These are phyloP conservation scores for Blastocystis sp. DNA, from an alignment of 352 stramenopile genomes.

Conservation along the genomic window DNA sequence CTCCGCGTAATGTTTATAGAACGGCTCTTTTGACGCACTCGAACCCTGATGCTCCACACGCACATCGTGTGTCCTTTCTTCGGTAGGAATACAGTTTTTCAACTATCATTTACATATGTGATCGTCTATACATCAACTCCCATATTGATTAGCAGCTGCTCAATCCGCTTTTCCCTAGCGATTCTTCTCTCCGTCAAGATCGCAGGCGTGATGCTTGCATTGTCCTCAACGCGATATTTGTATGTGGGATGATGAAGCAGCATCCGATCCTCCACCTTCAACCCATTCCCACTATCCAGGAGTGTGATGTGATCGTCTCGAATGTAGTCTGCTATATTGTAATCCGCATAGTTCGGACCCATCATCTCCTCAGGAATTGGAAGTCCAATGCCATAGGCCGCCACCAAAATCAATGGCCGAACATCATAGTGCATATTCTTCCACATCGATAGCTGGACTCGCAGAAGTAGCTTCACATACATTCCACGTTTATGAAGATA, in stretches of 20 bases:
- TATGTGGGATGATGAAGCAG: constrained; percentile 5
- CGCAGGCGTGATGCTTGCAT: background rate
- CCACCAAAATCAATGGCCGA: constrained; percentile 10
- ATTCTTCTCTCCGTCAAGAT: background rate
- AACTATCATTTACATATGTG: background rate
- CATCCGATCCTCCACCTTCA: constrained; percentile 34
- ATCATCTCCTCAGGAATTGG: constrained; percentile 38
- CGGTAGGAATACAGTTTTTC: constrained; percentile 36
- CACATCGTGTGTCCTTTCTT: background rate
- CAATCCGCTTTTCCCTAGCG: constrained; percentile 10
- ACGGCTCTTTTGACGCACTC: background rate
- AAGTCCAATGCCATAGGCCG: constrained; percentile 25
- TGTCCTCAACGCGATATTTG: background rate
- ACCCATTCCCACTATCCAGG: background rate
- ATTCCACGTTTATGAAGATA: constrained; percentile 42
- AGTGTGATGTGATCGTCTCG: constrained; percentile 6
- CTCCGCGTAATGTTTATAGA: background rate
- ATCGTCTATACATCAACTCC: background rate
- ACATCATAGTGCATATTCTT: constrained; percentile 41
- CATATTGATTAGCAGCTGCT: constrained; percentile 11
- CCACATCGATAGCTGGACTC: constrained; percentile 36
- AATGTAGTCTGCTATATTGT: constrained; percentile 46
- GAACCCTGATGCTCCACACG: background rate
- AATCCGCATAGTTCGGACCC: constrained; percentile 39
- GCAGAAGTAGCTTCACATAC: constrained; percentile 28